Evolutionary conservation across 331 rosid genomes (phyloP).

Genomic region (Quercus lobata): DNA sequence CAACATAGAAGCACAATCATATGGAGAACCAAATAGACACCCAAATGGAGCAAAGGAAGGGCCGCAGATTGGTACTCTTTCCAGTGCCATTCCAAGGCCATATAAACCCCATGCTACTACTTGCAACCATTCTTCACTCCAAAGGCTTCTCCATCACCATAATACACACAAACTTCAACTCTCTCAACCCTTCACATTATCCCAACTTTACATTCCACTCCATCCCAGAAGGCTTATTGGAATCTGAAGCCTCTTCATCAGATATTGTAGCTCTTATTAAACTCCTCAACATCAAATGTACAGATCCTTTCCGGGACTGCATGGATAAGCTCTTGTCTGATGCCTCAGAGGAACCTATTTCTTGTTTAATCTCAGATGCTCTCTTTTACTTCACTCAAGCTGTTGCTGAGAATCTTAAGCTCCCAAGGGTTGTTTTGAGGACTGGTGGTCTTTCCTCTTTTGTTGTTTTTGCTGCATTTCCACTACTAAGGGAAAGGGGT

Average conservation of each 20-base stretch:
- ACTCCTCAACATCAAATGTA: constrained; percentile 24
- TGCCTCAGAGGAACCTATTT: constrained; percentile 23
- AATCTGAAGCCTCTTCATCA: not conserved
- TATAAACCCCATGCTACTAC: constrained; percentile 30
- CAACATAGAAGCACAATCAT: not conserved
- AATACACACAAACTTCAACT: constrained; percentile 26
- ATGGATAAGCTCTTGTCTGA: constrained; percentile 19
- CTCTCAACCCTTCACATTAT: constrained; percentile 25
- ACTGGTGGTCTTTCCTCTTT: constrained; percentile 24
- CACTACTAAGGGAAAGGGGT: constrained; percentile 20
- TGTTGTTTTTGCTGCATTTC: constrained; percentile 21
- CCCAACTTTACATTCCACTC: constrained; percentile 32
- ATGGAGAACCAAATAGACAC: no score
- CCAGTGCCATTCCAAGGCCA: constrained; percentile 34
- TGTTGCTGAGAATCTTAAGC: constrained; percentile 30
- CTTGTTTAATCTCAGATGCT: constrained; percentile 48
- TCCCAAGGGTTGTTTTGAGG: constrained; percentile 43
- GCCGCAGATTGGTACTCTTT: constrained; percentile 8
- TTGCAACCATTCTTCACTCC: constrained; percentile 22
- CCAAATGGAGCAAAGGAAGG: not conserved
- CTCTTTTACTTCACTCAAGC: constrained; percentile 30
- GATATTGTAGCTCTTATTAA: constrained; percentile 20
- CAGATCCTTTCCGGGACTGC: constrained; percentile 22
- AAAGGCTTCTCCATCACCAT: constrained; percentile 35
- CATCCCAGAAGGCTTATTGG: not conserved